Evolutionary conservation across 2,329 filamentous ascomycete species (phyloP).

Genomic region (Cercospora zeae-maydis): DNA sequence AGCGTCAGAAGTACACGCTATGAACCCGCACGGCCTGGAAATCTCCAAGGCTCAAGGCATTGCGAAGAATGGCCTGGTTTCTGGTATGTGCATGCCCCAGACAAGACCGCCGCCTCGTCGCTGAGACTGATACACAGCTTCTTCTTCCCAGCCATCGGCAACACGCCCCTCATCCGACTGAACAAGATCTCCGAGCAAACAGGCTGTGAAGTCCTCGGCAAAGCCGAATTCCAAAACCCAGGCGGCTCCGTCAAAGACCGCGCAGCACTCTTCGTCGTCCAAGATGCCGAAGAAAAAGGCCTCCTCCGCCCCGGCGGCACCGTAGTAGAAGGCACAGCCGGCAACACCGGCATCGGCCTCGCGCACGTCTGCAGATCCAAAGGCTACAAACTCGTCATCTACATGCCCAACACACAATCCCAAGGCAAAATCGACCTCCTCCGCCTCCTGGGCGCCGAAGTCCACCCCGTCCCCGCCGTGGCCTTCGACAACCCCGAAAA

Average conservation of each 20-base stretch:
- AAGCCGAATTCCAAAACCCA: conserved; percentile 98
- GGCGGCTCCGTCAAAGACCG: conserved; percentile 96
- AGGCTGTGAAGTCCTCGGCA: conserved; percentile 89
- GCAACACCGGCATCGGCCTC: conserved; percentile 96
- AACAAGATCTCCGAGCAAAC: conserved; percentile 86
- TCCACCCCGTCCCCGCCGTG: conserved; percentile 92
- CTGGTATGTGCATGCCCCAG: conserved; percentile 55
- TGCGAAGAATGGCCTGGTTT: conserved; percentile 69
- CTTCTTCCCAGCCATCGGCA: conserved; percentile 73
- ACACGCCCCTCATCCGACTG: conserved; percentile 89
- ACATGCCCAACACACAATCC: conserved; percentile 99
- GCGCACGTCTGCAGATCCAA: conserved; percentile 91
- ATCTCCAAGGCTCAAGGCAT: conserved; percentile 78
- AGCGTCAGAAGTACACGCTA: conserved; percentile 24
- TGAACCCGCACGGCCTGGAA: conserved; percentile 52
- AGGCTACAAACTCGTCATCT: conserved; percentile 94
- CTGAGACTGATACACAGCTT: conserved; percentile 25
- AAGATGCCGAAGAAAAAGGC: conserved; percentile 86
- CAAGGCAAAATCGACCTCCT: conserved; percentile 96
- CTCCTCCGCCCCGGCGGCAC: conserved; percentile 81
- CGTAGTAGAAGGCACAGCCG: conserved; percentile 93
- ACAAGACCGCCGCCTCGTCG: conserved; percentile 12
- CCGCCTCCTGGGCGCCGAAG: conserved; percentile 85
- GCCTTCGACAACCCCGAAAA: conserved; percentile 93
- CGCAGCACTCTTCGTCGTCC: conserved; percentile 88